phyloP scores from a whole-genome alignment of 257 asterid species.

The Gentiana straminea region DNA sequence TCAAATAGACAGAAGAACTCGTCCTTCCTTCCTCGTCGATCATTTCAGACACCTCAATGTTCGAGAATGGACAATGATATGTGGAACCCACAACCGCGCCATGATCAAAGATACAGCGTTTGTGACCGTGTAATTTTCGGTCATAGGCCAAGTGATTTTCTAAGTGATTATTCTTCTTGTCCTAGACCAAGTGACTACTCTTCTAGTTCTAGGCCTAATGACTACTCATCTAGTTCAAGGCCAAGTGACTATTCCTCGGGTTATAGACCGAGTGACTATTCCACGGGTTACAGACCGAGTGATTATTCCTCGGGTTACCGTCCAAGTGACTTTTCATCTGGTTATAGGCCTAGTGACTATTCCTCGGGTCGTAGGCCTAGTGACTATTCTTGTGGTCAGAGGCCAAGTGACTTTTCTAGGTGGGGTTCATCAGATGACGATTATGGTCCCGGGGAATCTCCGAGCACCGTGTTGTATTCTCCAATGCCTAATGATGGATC shows the following conservation, averaged over 20 bases:
- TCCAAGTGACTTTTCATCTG: constrained; percentile 66
- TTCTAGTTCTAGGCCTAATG: constrained; percentile 46
- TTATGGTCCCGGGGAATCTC: constrained; percentile 69
- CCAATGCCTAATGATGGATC: constrained; percentile 50
- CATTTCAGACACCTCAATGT: constrained; percentile 80
- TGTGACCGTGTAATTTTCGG: constrained; percentile 84
- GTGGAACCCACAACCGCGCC: constrained; percentile 58
- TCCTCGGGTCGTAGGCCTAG: constrained; percentile 68
- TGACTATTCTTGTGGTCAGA: constrained; percentile 45
- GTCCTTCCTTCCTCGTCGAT: constrained; percentile 66
- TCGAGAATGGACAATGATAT: constrained; percentile 60
- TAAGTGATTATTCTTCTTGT: constrained; percentile 41
- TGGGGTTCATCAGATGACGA: constrained; percentile 92
- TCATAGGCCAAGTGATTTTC: constrained; percentile 63
- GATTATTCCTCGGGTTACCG: constrained; percentile 68
- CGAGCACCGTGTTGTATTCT: constrained; percentile 72
- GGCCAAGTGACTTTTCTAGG: constrained; percentile 87
- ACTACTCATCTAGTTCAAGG: constrained; percentile 62
- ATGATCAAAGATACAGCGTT: constrained; percentile 73
- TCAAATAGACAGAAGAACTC: constrained; percentile 61
- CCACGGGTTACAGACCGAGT: constrained; percentile 49
- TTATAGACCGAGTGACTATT: constrained; percentile 62
- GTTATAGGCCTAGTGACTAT: constrained; percentile 76
- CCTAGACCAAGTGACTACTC: constrained; percentile 70
- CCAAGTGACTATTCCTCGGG: constrained; percentile 76